Evolutionary conservation across 169 alveolate species (phyloP), one percentile per base, ranked within the genome.

Genomic region (Babesia ovis): DNA sequence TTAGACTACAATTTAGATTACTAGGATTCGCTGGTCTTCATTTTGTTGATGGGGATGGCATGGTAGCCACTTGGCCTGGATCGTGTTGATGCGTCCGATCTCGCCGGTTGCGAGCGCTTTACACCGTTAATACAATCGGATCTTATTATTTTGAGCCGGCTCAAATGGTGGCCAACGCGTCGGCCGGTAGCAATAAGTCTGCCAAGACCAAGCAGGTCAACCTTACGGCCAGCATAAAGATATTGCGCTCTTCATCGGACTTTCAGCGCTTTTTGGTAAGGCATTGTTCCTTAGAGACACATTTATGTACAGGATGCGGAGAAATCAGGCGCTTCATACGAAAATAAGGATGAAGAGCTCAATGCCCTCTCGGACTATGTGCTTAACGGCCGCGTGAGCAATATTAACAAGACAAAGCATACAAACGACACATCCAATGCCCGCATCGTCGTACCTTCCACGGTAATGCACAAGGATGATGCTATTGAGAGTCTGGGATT

Each of bases 201-300:
- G 53, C n/a, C 46, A 79, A 69, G 48, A 64, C 72, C 18, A 79
- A 79, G 64, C 73, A 74, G 56, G 72, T 79, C n/a, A 75, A 79
- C 32, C 39, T 79, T 42, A 79, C 87, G 27, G 20, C 69, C 46
- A 58, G 42, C 35, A 70, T 79, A 32, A 41, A 20, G 39, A 79
- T 79, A 34, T 35, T 79, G 34, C 48, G 87, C 27, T 31, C 87
- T n/a, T 43, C 76, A 11, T n/a, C 56, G 50, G 83, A 68, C 20
- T 79, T 79, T 39, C 83, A 79, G 71, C 35, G 46, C 12, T 79
- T 79, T 45, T 22, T 79, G 45, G 87, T 79, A 70, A 35, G 29
- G 22, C 12, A 14, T 9, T 2, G 23, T 8, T 0, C 20, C 11
- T 27, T 16, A 2, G 16, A 12, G 18, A 0, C 12, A 0, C 0